Conservation (phyloP, 305 asterid species). For the Solanum hybrid region DNA sequence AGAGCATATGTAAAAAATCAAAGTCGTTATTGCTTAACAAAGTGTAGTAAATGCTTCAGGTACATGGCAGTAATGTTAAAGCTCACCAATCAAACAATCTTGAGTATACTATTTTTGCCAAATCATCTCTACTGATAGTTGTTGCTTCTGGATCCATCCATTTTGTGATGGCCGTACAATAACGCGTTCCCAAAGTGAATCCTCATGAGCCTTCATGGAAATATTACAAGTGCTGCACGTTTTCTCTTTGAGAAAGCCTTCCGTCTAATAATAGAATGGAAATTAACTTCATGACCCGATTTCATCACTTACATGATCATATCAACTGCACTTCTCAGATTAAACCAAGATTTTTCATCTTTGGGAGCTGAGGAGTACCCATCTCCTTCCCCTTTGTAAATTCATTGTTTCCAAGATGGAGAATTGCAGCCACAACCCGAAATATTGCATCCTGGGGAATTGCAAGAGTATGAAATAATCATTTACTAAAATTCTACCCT, state of each 20-base stretch:
- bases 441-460: slow-evolving; percentile 17
- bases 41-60: not conserved
- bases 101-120: slow-evolving; percentile 23
- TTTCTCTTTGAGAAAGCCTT: not conserved
- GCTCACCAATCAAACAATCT: slow-evolving; percentile 22
- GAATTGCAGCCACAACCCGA: slow-evolving; percentile 23
- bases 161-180: slow-evolving; percentile 20
- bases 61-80: not conserved
- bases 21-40: not conserved
- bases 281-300: not conserved
- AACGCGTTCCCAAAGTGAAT: slow-evolving; percentile 18
- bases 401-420: slow-evolving; percentile 24
- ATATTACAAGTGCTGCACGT: not conserved
- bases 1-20: not conserved
- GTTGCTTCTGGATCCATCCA: slow-evolving; percentile 24
- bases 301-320: slow-evolving; percentile 16
- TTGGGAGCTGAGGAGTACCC: slow-evolving; percentile 17
- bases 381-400: slow-evolving; percentile 19
- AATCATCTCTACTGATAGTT: slow-evolving; percentile 20
- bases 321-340: slow-evolving; percentile 20
- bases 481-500: not conserved
- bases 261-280: not conserved
- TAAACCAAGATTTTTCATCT: slow-evolving; percentile 16
- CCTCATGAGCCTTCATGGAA: slow-evolving; percentile 18
- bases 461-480: not conserved